These are phyloP conservation scores for Fusarium sp. DNA, from an alignment of 2,329 filamentous ascomycete genomes.

Conservation along the genomic window DNA sequence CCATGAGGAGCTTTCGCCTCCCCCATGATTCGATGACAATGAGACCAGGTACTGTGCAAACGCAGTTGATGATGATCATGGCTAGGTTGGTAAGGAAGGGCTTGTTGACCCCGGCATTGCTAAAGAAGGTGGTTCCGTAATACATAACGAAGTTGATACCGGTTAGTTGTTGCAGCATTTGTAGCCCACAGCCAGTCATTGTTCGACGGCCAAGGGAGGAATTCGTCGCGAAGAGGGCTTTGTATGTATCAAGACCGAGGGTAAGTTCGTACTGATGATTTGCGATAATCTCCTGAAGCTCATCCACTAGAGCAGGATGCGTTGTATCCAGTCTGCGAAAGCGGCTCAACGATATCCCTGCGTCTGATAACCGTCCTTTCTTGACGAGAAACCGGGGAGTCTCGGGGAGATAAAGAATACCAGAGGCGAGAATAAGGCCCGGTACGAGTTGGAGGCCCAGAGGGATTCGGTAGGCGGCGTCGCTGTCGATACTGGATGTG, in stretches of 20 bases:
- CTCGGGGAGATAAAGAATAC: constrained; percentile 78
- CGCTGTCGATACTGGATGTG: constrained; percentile 64
- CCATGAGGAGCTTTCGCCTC: constrained; percentile 75
- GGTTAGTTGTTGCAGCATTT: constrained; percentile 81
- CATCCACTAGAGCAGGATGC: constrained; percentile 76
- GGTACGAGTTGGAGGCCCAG: constrained; percentile 80
- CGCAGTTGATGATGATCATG: constrained; percentile 79
- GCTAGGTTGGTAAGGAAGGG: constrained; percentile 78
- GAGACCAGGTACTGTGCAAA: constrained; percentile 79
- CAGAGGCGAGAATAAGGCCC: constrained; percentile 74
- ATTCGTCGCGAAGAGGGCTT: constrained; percentile 67
- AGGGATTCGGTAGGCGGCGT: constrained; percentile 78
- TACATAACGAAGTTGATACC: constrained; percentile 83
- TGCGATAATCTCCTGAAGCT: constrained; percentile 77
- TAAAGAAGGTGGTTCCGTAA: constrained; percentile 78
- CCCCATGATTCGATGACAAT: constrained; percentile 81
- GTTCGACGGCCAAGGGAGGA: constrained; percentile 75
- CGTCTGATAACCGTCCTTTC: constrained; percentile 69
- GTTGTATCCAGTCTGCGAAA: constrained; percentile 77
- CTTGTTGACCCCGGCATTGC: constrained; percentile 65
- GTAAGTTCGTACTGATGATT: constrained; percentile 80
- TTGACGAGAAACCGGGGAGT: constrained; percentile 83
- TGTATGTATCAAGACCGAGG: constrained; percentile 68
- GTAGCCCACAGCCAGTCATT: constrained; percentile 76
- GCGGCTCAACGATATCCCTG: constrained; percentile 73